Evolutionary conservation across 2,329 filamentous ascomycete species (phyloP).

Genomic region (Colletotrichum simmondsii): DNA sequence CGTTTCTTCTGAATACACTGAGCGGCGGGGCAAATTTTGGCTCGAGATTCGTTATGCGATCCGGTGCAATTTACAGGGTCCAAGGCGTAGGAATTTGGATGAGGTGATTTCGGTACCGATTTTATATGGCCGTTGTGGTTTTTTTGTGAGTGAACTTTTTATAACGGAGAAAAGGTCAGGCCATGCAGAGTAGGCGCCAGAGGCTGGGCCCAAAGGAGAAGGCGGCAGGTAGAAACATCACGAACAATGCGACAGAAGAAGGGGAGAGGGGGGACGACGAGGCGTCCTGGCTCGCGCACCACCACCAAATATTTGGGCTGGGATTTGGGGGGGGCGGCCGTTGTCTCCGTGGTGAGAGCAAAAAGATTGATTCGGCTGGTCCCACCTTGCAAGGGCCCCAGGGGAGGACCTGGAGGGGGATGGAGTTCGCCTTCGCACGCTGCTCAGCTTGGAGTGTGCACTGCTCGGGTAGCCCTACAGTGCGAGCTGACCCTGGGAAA

Average conservation of each 20-base stretch:
- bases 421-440: conserved; percentile 12
- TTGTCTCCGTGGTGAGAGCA: conserved; percentile 29
- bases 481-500: conserved; percentile 20
- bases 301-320: conserved; percentile 8
- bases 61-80: conserved; percentile 3
- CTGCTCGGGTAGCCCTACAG: conserved; percentile 27
- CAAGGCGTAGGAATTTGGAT: neutral
- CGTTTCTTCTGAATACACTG: neutral
- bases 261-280: neutral
- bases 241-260: conserved; percentile 2
- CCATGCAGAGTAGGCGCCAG: neutral
- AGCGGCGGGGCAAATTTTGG: neutral
- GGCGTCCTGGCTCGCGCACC: conserved; percentile 8
- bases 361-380: conserved; percentile 12
- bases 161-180: neutral
- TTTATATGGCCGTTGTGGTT: neutral
- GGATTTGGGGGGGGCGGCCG: neutral
- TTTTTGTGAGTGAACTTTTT: neutral
- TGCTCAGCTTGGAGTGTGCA: conserved; percentile 13
- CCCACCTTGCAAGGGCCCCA: neutral
- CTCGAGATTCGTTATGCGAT: neutral
- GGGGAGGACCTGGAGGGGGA: neutral
- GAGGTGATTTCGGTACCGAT: neutral
- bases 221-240: conserved; percentile 21
- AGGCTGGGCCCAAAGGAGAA: conserved; percentile 12